phyloP scores from a whole-genome alignment of 1,284 basidiomycete genomes.

The Pterulicium gracile region DNA sequence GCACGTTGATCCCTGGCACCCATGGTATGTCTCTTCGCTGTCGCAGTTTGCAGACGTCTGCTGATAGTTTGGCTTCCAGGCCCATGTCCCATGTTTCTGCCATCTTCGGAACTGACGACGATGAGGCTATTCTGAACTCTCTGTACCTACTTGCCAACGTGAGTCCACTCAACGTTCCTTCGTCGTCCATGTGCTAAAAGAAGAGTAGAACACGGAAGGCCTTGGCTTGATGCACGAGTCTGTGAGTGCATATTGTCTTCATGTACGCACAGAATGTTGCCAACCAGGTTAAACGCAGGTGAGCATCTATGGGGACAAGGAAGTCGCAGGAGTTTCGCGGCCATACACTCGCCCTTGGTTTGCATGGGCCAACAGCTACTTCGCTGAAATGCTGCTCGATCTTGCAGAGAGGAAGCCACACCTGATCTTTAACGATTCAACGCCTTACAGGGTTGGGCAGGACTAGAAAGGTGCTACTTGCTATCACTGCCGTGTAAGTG shows the following conservation, averaged over 20 bases:
- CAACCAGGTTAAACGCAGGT: slow-evolving; percentile 16
- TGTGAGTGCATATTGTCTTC: no score
- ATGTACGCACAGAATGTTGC: slow-evolving; percentile 47
- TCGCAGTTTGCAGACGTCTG: neutral
- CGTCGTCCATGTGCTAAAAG: slow-evolving; percentile 4
- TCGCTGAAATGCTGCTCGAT: slow-evolving; percentile 71
- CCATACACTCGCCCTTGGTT: slow-evolving; percentile 70
- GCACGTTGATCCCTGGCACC: slow-evolving; percentile 61
- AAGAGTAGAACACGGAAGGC: slow-evolving; percentile 52
- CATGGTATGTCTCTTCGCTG: slow-evolving; percentile 35
- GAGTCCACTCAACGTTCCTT: slow-evolving; percentile 15
- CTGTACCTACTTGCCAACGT: slow-evolving; percentile 60
- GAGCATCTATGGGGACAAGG: no score
- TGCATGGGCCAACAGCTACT: slow-evolving; percentile 76
- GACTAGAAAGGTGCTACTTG: no score
- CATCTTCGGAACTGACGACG: slow-evolving; percentile 63
- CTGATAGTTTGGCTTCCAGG: slow-evolving; percentile 25
- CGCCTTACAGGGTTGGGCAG: no score
- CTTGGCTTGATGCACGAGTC: slow-evolving; percentile 75
- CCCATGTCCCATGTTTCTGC: slow-evolving; percentile 71
- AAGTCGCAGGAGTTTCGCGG: no score
- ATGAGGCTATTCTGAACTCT: slow-evolving; percentile 50
- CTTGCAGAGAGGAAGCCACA: slow-evolving; percentile 62
- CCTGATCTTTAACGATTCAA: slow-evolving; percentile 44
- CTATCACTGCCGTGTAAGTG: no score